These are phyloP conservation scores for Trametes sp. DNA, from an alignment of 1,284 basidiomycete genomes.

Conservation along the genomic window DNA sequence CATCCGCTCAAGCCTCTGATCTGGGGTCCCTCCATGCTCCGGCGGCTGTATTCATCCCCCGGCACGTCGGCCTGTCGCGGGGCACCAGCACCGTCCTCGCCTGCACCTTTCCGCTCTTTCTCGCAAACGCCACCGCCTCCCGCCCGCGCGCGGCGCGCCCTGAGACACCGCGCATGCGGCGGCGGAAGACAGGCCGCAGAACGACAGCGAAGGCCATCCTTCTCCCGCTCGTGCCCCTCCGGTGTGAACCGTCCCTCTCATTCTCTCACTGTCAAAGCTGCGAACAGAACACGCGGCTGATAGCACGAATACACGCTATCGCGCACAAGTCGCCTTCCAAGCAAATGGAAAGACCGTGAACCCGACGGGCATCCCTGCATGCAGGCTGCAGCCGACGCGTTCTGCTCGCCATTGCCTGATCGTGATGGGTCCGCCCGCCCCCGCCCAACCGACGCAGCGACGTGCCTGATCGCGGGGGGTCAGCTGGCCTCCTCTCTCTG, in stretches of 20 bases:
- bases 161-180: not conserved
- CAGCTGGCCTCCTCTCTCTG: slow-evolving; percentile 11
- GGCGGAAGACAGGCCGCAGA: not conserved
- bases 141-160: not conserved
- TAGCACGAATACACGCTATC: not conserved
- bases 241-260: not conserved
- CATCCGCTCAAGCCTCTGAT: slow-evolving; percentile 18
- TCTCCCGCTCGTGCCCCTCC: not conserved
- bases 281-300: not conserved
- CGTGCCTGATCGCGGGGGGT: slow-evolving; percentile 13
- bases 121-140: slow-evolving; percentile 8
- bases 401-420: not conserved
- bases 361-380: not conserved
- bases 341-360: not conserved
- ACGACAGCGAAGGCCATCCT: no score
- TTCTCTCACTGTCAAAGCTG: slow-evolving; percentile 6
- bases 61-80: slow-evolving; percentile 14
- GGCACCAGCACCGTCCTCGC: not conserved
- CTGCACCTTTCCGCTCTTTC: not conserved
- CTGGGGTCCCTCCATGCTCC: slow-evolving; percentile 20
- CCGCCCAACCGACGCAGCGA: slow-evolving; percentile 8
- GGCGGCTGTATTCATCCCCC: slow-evolving; percentile 16
- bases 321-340: not conserved
- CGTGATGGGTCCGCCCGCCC: slow-evolving; percentile 10
- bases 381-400: not conserved